These are phyloP conservation scores for Rhamnella rubrinervis DNA, from an alignment of 331 rosid species.

Conservation along the genomic window DNA sequence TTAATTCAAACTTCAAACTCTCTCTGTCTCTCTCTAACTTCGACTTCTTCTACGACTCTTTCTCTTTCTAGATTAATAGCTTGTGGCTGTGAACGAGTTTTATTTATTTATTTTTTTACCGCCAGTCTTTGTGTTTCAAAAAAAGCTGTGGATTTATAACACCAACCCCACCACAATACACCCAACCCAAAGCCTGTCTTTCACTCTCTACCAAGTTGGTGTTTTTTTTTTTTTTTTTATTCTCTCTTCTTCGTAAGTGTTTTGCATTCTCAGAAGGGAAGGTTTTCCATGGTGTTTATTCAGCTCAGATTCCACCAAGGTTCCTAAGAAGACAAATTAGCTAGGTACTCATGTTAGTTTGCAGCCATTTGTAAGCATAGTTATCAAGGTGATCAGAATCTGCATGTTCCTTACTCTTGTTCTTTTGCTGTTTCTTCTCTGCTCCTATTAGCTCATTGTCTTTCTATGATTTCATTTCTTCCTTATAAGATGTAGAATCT, in stretches of 20 bases:
- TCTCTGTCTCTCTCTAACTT: constrained; percentile 18
- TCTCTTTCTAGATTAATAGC: constrained; percentile 23
- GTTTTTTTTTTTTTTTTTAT: background rate
- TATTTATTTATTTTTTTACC: constrained; percentile 14
- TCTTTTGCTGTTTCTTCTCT: no score
- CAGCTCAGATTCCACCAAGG: constrained; percentile 23
- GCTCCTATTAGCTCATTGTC: no score
- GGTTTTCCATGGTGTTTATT: constrained; percentile 29
- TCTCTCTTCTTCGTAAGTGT: background rate
- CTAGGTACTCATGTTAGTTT: constrained; percentile 14
- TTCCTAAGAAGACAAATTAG: constrained; percentile 23
- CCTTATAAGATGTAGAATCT: background rate
- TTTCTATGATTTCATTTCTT: background rate
- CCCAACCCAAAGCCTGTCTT: background rate
- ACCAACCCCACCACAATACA: background rate
- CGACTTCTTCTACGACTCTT: constrained; percentile 5
- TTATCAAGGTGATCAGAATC: constrained; percentile 36
- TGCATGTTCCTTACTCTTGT: no score
- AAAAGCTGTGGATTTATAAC: constrained; percentile 17
- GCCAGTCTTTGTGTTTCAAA: constrained; percentile 27
- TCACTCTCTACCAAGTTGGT: constrained; percentile 10
- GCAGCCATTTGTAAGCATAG: constrained; percentile 12
- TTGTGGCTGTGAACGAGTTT: constrained; percentile 16
- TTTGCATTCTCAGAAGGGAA: constrained; percentile 16
- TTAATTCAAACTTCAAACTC: constrained; percentile 66